These are phyloP conservation scores for Trametes villosa DNA, from an alignment of 768 basidiomycete species.

Conservation along the genomic window DNA sequence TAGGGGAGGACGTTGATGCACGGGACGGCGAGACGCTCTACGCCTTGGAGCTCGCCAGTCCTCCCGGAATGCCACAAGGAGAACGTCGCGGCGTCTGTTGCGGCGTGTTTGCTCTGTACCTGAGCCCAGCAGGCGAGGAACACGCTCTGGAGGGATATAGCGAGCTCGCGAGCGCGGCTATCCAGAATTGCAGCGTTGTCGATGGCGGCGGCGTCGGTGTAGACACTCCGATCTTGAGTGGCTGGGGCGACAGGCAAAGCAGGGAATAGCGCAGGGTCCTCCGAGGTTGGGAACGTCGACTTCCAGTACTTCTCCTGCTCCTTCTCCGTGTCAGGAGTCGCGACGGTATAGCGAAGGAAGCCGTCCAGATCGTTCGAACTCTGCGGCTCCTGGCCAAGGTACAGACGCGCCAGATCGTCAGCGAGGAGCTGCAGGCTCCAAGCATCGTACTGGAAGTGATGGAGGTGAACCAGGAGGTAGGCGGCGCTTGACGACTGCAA, in stretches of 20 bases:
- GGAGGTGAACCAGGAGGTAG: conserved; percentile 42
- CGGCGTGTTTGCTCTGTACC: conserved; percentile 39
- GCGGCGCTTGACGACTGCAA: conserved; percentile 16
- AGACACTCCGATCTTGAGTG: conserved; percentile 17
- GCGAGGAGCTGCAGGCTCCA: conserved; percentile 48
- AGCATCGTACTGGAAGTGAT: conserved; percentile 57
- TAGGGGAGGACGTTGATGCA: conserved; percentile 51
- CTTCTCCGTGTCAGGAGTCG: background rate
- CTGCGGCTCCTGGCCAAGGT: conserved; percentile 29
- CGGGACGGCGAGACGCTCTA: conserved; percentile 47
- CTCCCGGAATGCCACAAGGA: conserved; percentile 54
- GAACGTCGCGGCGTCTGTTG: conserved; percentile 39
- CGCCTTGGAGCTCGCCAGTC: conserved; percentile 29
- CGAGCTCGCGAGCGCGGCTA: conserved; percentile 43
- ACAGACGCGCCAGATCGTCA: conserved; percentile 44
- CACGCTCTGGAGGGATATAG: conserved; percentile 44
- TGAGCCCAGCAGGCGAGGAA: conserved; percentile 50
- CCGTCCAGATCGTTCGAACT: conserved; percentile 21
- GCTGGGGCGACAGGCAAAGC: conserved; percentile 5
- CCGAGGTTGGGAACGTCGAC: conserved; percentile 30
- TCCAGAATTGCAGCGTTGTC: conserved; percentile 48
- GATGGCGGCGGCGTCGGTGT: conserved; percentile 46
- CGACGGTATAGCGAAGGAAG: conserved; percentile 10
- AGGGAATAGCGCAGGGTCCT: conserved; percentile 35
- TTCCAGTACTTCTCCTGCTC: conserved; percentile 43